Conservation (phyloP, 2,329 filamentous ascomycete genomes). For the Chaetomium strumarium region DNA sequence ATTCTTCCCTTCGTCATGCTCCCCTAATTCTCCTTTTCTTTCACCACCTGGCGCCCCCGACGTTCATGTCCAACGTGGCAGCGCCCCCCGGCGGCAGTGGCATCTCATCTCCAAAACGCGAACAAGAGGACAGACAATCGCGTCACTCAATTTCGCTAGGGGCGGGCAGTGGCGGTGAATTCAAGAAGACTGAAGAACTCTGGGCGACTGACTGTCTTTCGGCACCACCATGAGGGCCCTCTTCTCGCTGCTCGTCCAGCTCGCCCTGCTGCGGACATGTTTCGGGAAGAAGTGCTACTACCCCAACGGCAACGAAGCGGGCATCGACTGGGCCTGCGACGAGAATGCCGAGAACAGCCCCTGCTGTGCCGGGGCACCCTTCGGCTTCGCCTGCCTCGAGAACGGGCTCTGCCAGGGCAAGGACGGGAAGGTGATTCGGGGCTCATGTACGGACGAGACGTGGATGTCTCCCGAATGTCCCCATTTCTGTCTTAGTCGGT, state of each 20-base stretch:
- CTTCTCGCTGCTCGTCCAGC: not conserved
- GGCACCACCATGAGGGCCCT: not conserved
- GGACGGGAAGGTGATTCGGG: not conserved
- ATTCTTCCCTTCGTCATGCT: no score
- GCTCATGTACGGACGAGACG: conserved; percentile 7
- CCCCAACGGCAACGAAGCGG: not conserved
- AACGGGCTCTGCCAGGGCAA: conserved; percentile 7
- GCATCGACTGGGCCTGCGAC: conserved; percentile 5
- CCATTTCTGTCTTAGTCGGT: not conserved
- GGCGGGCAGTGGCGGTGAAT: no score
- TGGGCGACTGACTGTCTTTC: no score
- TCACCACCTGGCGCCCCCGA: no score
- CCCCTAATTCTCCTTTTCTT: no score
- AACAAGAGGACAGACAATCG: no score
- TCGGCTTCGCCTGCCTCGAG: not conserved
- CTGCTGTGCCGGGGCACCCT: not conserved
- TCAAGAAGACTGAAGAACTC: no score
- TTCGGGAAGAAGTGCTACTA: conserved; percentile 9
- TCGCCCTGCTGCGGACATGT: not conserved
- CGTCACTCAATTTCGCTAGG: no score
- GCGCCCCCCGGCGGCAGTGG: no score
- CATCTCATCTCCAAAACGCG: no score
- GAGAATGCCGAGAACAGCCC: conserved; percentile 9
- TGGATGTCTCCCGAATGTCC: conserved; percentile 8
- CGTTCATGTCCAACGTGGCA: no score